Evolutionary conservation across 1,284 basidiomycete species (phyloP), one percentile per base, ranked within the genome.

Genomic region (Meira miltonrushii): DNA sequence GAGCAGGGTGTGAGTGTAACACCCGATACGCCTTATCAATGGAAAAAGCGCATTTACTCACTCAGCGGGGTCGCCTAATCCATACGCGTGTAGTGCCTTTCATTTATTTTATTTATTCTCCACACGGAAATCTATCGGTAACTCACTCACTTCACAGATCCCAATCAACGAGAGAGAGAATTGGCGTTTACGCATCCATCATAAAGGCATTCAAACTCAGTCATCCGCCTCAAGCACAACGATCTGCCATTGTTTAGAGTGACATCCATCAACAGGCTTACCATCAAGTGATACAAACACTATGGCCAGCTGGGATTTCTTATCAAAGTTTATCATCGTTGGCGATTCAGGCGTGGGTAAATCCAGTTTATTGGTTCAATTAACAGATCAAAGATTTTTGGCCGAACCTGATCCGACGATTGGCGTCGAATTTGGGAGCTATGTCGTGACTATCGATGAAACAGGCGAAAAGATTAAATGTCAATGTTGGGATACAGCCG

Each of bases 401-500:
- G 53, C 66, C 44, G 65, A 72, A 17, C 64, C 74, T 0, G 72
- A 74, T 38, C 64, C 75, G 1, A 77, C 75, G 11, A 73, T 77
- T 33, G 75, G 75, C 8, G 74, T 77, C 40, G 75, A 77, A 55
- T 77, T 75, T 51, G 75, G 75, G 25, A 67, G 69, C 39, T 72
- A 76, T 37, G 60, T 72, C 9, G 63, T 77, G 39, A 33, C 23
- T 3, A 53, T 53, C 8, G 38, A 39, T n/a, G 50, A 53, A 25
- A 55, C 50, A n/a, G 75, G 72, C 17, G 72, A 75, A 46, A 64
- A 65, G 1, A 62, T 77, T 43, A 76, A 76, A 52, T 65, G 73
- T 2, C 74, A 77, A 51, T 68, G 75, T 2, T 77, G 75, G 75
- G 75, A 77, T 51, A 77, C 75, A 12, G 72, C 74, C 0, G 75